phyloP scores from a whole-genome alignment of 2,329 filamentous ascomycete species.

The Stachybotrys chlorohalonatus region DNA sequence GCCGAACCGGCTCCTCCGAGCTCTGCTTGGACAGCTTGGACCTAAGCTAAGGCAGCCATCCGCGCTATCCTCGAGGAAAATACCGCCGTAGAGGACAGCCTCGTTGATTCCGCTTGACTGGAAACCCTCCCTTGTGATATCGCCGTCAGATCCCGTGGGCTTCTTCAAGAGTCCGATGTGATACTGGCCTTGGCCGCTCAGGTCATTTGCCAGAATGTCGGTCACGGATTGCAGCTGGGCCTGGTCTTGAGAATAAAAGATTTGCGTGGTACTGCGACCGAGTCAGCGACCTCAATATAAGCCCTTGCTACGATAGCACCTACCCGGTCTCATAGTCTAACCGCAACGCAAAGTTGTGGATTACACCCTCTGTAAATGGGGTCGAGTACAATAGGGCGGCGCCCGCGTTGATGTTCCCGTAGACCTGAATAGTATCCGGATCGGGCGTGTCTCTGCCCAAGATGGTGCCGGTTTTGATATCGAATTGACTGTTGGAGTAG shows the following conservation, averaged over 20 bases:
- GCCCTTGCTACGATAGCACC: conserved; percentile 9
- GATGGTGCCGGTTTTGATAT: conserved; percentile 46
- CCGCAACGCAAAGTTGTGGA: conserved; percentile 54
- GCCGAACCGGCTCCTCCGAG: background rate
- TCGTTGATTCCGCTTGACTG: conserved; percentile 41
- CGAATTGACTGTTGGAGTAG: conserved; percentile 42
- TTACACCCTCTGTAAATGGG: conserved; percentile 38
- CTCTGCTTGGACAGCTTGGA: conserved; percentile 13
- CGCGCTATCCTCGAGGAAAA: conserved; percentile 43
- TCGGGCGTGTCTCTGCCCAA: conserved; percentile 26
- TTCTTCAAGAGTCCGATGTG: conserved; percentile 57
- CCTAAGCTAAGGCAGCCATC: conserved; percentile 21
- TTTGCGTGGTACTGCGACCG: conserved; percentile 37
- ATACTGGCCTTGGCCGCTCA: conserved; percentile 50
- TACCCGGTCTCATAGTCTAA: conserved; percentile 49
- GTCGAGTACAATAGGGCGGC: conserved; percentile 36
- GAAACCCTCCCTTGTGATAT: conserved; percentile 37
- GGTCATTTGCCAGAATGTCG: conserved; percentile 35
- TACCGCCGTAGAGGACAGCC: conserved; percentile 41
- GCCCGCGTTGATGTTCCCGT: conserved; percentile 36
- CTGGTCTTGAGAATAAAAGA: conserved; percentile 45
- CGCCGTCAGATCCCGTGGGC: conserved; percentile 32
- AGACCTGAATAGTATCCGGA: conserved; percentile 34
- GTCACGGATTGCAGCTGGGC: conserved; percentile 37
- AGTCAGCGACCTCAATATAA: conserved; percentile 3